Percentiles rank a stretch among this genome's conserved stretches.
phyloP scores from a whole-genome alignment of 768 basidiomycete species.

The Suillus tomentosus region DNA sequence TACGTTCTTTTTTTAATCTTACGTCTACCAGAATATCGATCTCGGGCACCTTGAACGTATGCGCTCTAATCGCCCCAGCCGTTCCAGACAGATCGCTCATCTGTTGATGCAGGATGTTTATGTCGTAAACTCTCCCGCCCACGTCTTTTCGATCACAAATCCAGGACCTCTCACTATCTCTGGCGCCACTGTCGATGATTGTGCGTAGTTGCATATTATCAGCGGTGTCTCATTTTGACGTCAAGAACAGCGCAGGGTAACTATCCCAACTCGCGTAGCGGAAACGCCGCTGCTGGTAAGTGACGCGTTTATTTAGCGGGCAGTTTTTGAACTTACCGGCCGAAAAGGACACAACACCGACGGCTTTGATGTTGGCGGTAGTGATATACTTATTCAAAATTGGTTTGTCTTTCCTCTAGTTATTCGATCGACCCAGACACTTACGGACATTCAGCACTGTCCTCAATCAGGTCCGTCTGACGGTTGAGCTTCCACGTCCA shows the following conservation, averaged over 20 bases:
- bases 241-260: constrained; percentile 49
- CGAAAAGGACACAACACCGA: constrained; percentile 51
- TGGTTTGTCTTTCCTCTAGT: constrained; percentile 17
- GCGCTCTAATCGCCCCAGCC: constrained; percentile 9
- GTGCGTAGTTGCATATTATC: constrained; percentile 35
- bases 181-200: constrained; percentile 54
- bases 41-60: constrained; percentile 41
- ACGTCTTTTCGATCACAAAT: constrained; percentile 33
- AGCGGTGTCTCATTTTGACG: not conserved
- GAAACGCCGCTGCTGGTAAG: constrained; percentile 48
- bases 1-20: not conserved
- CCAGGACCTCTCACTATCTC: constrained; percentile 41
- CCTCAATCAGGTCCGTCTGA: constrained; percentile 24
- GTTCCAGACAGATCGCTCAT: not conserved
- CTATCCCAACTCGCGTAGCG: constrained; percentile 51
- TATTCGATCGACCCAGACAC: not conserved
- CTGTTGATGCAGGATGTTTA: constrained; percentile 31
- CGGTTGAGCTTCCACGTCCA: not conserved
- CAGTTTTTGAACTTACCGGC: not conserved
- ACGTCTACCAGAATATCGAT: constrained; percentile 36
- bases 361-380: constrained; percentile 47
- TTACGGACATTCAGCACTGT: constrained; percentile 18
- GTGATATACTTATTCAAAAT: constrained; percentile 35
- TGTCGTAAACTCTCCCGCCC: constrained; percentile 43
- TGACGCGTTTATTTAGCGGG: not conserved